Percentiles rank a stretch among this genome's conserved stretches.
Conservation (phyloP, 352 stramenopile species). For the Pythium phragmiticola region DNA sequence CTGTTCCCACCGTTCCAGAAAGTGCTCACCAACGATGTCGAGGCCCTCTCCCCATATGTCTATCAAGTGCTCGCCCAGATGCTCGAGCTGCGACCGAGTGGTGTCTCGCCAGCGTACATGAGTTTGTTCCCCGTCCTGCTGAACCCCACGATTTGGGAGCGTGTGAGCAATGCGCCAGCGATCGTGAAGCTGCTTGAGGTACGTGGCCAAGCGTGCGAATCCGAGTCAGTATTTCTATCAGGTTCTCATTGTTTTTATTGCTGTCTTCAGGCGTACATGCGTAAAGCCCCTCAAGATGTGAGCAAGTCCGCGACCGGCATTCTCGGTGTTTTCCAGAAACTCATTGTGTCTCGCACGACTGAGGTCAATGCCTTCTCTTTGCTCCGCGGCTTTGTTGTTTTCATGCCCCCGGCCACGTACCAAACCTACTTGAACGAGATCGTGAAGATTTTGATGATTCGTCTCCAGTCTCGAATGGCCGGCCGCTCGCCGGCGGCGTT, state of each 20-base stretch:
- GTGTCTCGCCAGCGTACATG: slow-evolving; percentile 91
- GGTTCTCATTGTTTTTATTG: not conserved
- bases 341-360: slow-evolving; percentile 93
- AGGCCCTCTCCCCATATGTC: slow-evolving; percentile 95
- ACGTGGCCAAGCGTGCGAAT: not conserved
- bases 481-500: slow-evolving; percentile 82
- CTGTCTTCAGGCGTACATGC: slow-evolving; percentile 89
- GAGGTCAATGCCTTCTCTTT: slow-evolving; percentile 94
- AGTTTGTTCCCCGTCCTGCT: slow-evolving; percentile 95
- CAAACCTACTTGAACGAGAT: slow-evolving; percentile 88
- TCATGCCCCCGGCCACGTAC: slow-evolving; percentile 77
- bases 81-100: slow-evolving; percentile 91
- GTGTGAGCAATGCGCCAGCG: slow-evolving; percentile 95
- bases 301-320: slow-evolving; percentile 81
- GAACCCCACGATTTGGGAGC: slow-evolving; percentile 94
- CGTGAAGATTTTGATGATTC: slow-evolving; percentile 94
- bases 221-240: not conserved
- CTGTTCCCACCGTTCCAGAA: slow-evolving; percentile 98
- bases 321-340: slow-evolving; percentile 98
- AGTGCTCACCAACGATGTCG: slow-evolving; percentile 96
- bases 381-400: slow-evolving; percentile 88
- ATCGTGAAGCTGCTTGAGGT: slow-evolving; percentile 95
- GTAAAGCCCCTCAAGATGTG: slow-evolving; percentile 90
- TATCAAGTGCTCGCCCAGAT: slow-evolving; percentile 99
- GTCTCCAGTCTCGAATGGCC: slow-evolving; percentile 90